Percentiles rank a stretch among this genome's conserved stretches.
Conservation (phyloP, 495 filamentous ascomycete genomes). For the Apodospora peruviana region DNA sequence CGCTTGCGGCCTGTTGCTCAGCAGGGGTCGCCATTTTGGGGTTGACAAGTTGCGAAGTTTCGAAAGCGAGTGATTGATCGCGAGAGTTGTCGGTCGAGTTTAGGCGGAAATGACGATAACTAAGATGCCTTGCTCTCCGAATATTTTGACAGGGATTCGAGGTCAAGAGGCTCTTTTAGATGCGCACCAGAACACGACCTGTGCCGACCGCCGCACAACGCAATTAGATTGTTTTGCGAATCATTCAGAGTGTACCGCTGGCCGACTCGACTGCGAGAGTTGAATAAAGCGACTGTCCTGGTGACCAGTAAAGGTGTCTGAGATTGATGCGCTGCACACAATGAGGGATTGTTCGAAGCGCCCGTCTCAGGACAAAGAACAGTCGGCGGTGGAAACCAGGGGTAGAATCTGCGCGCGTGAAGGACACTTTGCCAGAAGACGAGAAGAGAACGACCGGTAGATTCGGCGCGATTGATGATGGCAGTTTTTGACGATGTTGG, state of each 20-base stretch:
- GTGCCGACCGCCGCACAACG: neutral
- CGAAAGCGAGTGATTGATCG: neutral
- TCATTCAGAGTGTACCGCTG: neutral
- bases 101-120: no score
- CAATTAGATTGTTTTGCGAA: neutral
- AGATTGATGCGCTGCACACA: neutral
- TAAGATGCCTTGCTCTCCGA: no score
- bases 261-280: neutral
- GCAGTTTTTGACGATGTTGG: neutral
- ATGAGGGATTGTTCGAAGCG: constrained; percentile 2
- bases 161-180: no score
- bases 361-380: constrained; percentile 21
- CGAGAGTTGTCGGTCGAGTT: no score
- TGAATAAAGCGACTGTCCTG: constrained; percentile 15
- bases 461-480: neutral
- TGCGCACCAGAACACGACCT: no score
- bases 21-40: constrained; percentile 12
- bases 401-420: neutral
- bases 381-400: constrained; percentile 5
- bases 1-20: constrained; percentile 6
- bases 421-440: neutral
- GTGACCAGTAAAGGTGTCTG: constrained; percentile 32
- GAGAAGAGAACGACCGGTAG: neutral
- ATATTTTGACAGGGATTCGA: no score
- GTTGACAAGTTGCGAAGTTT: neutral